A percentile compares a stretch with the other conserved stretches of the same genome.
phyloP scores from a whole-genome alignment of 1,139 yeast species.

The Kluyveromyces sp. region DNA sequence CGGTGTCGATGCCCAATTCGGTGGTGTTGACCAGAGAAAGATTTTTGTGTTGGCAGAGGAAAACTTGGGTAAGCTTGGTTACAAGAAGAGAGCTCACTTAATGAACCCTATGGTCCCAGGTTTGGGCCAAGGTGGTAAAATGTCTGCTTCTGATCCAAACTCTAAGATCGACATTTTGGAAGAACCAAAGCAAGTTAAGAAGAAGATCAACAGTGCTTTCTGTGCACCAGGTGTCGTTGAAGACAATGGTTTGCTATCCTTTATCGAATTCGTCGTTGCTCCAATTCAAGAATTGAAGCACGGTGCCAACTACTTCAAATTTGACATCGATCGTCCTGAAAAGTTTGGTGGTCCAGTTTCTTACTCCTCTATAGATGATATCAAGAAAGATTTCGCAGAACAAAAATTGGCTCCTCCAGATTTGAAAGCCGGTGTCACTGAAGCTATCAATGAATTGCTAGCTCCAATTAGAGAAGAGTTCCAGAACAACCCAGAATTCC shows the following conservation, averaged over 20 bases:
- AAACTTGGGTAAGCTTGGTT: constrained; percentile 75
- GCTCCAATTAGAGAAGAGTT: constrained; percentile 78
- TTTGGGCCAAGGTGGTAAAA: constrained; percentile 91
- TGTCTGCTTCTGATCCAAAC: constrained; percentile 99
- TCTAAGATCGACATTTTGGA: constrained; percentile 91
- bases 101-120: constrained; percentile 99
- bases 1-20: constrained; percentile 89
- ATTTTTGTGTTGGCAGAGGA: constrained; percentile 97
- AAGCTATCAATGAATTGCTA: constrained; percentile 67
- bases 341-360: constrained; percentile 91
- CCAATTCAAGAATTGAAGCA: constrained; percentile 76
- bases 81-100: constrained; percentile 94
- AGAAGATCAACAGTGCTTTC: constrained; percentile 87
- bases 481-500: constrained; percentile 57
- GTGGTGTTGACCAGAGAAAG: constrained; percentile 98
- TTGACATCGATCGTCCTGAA: constrained; percentile 84
- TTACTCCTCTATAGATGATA: constrained; percentile 58
- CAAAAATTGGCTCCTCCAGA: constrained; percentile 86
- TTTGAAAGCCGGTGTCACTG: constrained; percentile 85
- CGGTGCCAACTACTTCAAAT: constrained; percentile 48
- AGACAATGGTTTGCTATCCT: constrained; percentile 84
- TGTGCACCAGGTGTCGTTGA: constrained; percentile 93
- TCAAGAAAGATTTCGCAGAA: constrained; percentile 63
- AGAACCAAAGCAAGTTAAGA: constrained; percentile 77
- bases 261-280: constrained; percentile 72